Base-by-base conservation (phyloP, 2,329 filamentous ascomycete species). In the Chaetomiaceae sp. region DNA sequence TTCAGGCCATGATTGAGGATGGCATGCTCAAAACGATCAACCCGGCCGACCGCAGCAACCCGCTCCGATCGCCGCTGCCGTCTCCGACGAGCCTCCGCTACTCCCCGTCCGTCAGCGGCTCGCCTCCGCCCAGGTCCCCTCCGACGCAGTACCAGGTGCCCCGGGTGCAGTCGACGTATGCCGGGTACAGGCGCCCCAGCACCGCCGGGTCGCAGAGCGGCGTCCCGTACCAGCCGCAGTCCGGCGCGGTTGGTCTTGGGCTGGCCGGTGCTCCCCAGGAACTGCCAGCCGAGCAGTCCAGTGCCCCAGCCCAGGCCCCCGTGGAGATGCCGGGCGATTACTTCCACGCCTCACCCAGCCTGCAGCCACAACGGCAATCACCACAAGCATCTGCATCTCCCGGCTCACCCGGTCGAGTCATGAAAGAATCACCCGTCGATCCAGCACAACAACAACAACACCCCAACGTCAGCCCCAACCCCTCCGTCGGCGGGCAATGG, bases 1-100 rank as follows among this genome's bases (percentile, higher is more conserved):
- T 88, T 45, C 79, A 81, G 38, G 84, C 81, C 51, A 86, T 88
- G 62, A 64, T 66, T 5, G 57, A 64, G 50, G 58, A 64, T 43
- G 64, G 64, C 6, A 62, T 58, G 56, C 59, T 65, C 25, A 63
- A 59, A 56, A 64, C 64, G 4, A 51, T 63, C 47, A 66, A 80
- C 62, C 78, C 76, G 6, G 75, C 74, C 58, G 77, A 80, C 62
- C 71, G 75, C 8, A 74, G 75, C n/a, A 65, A 64, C 51, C 61
- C 63, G n/a, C 9, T 53, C 33, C 53, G 34, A n/a, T 62, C 62
- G 12, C 59, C 61, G 0, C 33, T 63, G 9, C 59, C 60, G 8
- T 61, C 65, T 38, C 61, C 62, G 1, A 54, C 59, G 1, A 55
- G 43, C 15, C 51, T 59, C 9, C 53, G 54, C 20, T 60, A 64